A percentile compares a stretch with the other conserved stretches of the same genome.
Evolutionary conservation across 129 eudicot genomes (phyloP).

Genomic region (Artemisia argyi): DNA sequence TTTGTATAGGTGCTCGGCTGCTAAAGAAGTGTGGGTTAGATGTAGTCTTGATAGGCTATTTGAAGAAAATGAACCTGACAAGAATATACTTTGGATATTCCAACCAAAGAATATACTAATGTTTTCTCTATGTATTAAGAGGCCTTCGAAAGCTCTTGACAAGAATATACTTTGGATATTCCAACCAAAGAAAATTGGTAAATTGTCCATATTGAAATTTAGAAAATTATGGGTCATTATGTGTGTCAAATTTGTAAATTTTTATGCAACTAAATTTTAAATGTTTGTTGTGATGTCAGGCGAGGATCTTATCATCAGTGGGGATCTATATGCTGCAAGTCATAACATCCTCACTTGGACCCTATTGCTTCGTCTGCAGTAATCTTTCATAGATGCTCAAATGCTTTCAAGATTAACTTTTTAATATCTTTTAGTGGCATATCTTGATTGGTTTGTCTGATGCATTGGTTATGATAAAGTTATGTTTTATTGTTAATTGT

Average conservation of each 20-base stretch:
- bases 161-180: conserved; percentile 94
- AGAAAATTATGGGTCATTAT: too few species aligned
- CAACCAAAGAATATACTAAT: too few species aligned
- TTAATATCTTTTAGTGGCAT: background rate
- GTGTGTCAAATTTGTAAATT: background rate
- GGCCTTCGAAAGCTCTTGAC: conserved; percentile 94
- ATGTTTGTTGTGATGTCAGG: conserved; percentile 52
- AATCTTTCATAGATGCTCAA: background rate
- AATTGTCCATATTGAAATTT: background rate
- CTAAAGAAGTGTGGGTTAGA: too few species aligned
- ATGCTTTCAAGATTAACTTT: conserved; percentile 8
- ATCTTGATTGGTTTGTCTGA: background rate
- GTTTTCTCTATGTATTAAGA: conserved; percentile 46
- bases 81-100: too few species aligned
- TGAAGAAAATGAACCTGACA: too few species aligned
- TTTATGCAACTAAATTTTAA: background rate
- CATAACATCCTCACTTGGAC: conserved; percentile 44
- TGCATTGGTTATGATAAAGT: too few species aligned
- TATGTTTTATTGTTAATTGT: too few species aligned
- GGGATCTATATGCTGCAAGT: conserved; percentile 98
- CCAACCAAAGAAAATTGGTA: conserved; percentile 87
- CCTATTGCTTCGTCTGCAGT: conserved; percentile 66
- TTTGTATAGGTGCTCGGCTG: too few species aligned
- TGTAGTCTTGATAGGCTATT: too few species aligned
- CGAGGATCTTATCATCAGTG: conserved; percentile 88